Conservation (phyloP, 495 filamentous ascomycete species). For the Sordaria brevicollis region DNA sequence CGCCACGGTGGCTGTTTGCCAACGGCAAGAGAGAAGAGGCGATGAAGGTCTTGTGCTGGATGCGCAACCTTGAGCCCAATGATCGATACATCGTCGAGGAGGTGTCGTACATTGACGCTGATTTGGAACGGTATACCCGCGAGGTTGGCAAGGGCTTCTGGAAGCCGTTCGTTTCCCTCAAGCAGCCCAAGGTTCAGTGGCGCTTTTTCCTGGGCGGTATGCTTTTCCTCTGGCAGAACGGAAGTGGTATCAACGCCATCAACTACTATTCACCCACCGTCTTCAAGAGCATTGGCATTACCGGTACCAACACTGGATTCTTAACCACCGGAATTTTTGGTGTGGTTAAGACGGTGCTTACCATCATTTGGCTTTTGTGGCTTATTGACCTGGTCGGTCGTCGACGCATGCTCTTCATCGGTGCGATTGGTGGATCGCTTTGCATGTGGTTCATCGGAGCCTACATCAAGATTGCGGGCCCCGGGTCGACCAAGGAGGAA, state of each 20-base stretch:
- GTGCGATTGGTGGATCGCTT: constrained; percentile 40
- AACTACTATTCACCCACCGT: constrained; percentile 56
- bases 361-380: constrained; percentile 47
- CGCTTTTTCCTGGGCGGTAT: constrained; percentile 55
- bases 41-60: constrained; percentile 50
- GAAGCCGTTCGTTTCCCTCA: constrained; percentile 53
- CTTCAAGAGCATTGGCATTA: constrained; percentile 49
- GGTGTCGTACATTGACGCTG: constrained; percentile 48
- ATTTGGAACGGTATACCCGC: constrained; percentile 44
- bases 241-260: constrained; percentile 56
- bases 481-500: constrained; percentile 20
- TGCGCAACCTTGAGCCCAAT: constrained; percentile 46
- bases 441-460: constrained; percentile 50
- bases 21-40: constrained; percentile 46
- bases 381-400: constrained; percentile 45
- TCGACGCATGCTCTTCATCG: constrained; percentile 44
- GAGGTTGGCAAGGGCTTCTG: constrained; percentile 55
- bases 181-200: constrained; percentile 40
- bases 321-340: constrained; percentile 43
- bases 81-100: constrained; percentile 61
- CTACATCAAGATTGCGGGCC: constrained; percentile 43
- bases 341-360: constrained; percentile 48
- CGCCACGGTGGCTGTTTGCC: constrained; percentile 52
- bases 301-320: constrained; percentile 36
- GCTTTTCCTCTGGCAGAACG: constrained; percentile 59